A percentile compares a stretch with the other conserved stretches of the same genome.
Conservation (phyloP, 78 protist species). For the Dictyostelium firmibasis region DNA sequence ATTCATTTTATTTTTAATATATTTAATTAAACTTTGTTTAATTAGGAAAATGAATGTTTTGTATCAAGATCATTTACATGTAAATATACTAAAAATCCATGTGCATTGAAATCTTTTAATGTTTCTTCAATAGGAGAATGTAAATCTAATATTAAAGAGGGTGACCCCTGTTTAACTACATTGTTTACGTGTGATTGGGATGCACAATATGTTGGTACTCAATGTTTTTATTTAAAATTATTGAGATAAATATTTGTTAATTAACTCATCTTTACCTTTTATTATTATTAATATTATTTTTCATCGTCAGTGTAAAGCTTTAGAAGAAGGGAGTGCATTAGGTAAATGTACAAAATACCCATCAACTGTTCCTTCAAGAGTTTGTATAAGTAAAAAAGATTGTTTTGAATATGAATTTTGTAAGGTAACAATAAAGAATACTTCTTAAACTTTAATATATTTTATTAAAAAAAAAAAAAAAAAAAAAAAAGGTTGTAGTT, state of each 20-base stretch:
- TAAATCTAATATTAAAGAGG: not conserved
- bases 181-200: conserved; percentile 10
- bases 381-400: not conserved
- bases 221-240: too few relatives aligned
- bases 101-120: not conserved
- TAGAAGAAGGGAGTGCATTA: not conserved
- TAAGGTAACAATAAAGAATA: not conserved
- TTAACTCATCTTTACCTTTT: too few relatives aligned
- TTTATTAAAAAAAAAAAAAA: too few relatives aligned
- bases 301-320: not conserved
- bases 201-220: not conserved
- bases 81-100: not conserved
- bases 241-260: too few relatives aligned
- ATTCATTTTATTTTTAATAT: too few relatives aligned
- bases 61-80: not conserved
- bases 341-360: not conserved
- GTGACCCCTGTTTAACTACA: not conserved
- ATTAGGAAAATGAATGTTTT: conserved; percentile 16
- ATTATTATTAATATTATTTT: too few relatives aligned
- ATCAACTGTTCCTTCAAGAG: not conserved
- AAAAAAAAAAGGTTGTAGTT: too few relatives aligned
- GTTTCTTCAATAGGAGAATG: conserved; percentile 13
- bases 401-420: conserved; percentile 4
- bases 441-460: too few relatives aligned
- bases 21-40: too few relatives aligned